Evolutionary conservation across 495 filamentous ascomycete genomes (phyloP).

Genomic region (Jackrogersella minutella): DNA sequence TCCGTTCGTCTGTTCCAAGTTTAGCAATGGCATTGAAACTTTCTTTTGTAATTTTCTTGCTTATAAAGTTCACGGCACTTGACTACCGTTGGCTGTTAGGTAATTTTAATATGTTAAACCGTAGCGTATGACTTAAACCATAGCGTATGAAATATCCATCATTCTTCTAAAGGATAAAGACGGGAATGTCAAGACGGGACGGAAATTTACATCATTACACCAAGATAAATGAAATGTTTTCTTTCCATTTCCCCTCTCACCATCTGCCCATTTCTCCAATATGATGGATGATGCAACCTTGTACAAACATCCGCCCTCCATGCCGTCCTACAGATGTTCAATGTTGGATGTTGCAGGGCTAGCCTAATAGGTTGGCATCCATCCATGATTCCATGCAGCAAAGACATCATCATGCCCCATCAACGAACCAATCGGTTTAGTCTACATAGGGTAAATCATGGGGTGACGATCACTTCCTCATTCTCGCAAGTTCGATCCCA

Average conservation of each 20-base stretch:
- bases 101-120: slow-evolving; percentile 24
- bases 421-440: slow-evolving; percentile 24
- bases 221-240: slow-evolving; percentile 23
- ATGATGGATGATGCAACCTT: slow-evolving; percentile 25
- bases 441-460: slow-evolving; percentile 34
- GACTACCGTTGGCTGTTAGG: slow-evolving; percentile 25
- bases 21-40: no score
- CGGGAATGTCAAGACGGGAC: neutral
- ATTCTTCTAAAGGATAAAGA: slow-evolving; percentile 8
- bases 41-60: neutral
- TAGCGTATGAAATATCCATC: slow-evolving; percentile 19
- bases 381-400: neutral
- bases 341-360: neutral
- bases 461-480: slow-evolving; percentile 34
- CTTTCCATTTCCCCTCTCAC: no score
- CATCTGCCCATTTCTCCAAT: no score
- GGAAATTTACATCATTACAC: slow-evolving; percentile 14
- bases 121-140: no score
- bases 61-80: slow-evolving; percentile 26
- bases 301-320: slow-evolving; percentile 7
- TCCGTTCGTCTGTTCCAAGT: neutral
- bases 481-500: slow-evolving; percentile 13
- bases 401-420: neutral
- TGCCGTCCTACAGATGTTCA: neutral
- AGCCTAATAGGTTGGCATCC: neutral